Conservation (phyloP, 768 basidiomycete genomes). For the Tylopilus sp. region DNA sequence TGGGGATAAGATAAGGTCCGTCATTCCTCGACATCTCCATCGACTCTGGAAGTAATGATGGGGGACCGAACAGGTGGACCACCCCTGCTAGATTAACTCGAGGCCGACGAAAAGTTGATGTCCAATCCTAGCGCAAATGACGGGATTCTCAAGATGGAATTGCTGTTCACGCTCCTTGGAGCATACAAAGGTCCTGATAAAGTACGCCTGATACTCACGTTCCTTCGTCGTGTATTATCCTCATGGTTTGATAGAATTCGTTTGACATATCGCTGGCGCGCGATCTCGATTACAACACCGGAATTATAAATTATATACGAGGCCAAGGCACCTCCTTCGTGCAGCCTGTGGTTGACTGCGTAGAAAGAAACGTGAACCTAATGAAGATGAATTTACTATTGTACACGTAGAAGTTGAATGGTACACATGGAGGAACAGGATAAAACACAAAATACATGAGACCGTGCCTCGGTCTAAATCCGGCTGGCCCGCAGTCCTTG, state of each 20-base stretch:
- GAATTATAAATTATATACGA: constrained; percentile 99
- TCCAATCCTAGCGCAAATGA: constrained; percentile 73
- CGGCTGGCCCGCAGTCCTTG: too few relatives aligned
- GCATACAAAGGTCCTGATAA: constrained; percentile 78
- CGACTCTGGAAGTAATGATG: neutral
- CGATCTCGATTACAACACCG: constrained; percentile 97
- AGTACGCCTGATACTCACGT: constrained; percentile 38
- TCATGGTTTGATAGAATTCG: constrained; percentile 58
- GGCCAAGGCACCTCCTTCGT: constrained; percentile 92
- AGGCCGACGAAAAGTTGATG: constrained; percentile 58
- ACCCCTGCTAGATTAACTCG: constrained; percentile 68
- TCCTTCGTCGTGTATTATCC: neutral
- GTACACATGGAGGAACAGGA: too few relatives aligned
- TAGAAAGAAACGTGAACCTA: too few relatives aligned
- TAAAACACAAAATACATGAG: too few relatives aligned
- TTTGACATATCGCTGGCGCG: constrained; percentile 98
- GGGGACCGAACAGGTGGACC: constrained; percentile 55
- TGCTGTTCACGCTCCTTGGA: constrained; percentile 77
- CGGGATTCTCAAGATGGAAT: constrained; percentile 82
- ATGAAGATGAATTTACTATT: too few relatives aligned
- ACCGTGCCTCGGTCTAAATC: too few relatives aligned
- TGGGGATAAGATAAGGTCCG: constrained; percentile 92
- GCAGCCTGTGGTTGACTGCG: too few relatives aligned
- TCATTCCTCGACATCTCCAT: neutral
- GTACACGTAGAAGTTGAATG: too few relatives aligned